These are phyloP conservation scores for Pichia phayaonensis DNA, from an alignment of 805 yeast species.

Conservation along the genomic window DNA sequence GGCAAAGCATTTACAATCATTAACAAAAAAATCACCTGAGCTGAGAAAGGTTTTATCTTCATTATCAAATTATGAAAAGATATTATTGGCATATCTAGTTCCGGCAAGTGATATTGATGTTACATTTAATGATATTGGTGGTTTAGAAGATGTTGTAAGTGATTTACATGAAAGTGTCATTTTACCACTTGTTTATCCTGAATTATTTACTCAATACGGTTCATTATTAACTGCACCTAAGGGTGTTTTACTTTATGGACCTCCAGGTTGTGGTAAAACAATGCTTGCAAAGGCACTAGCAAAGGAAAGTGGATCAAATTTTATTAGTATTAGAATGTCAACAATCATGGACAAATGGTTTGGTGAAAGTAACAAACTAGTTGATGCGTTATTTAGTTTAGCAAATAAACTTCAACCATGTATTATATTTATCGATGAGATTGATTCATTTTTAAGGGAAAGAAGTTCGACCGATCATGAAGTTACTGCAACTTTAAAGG, in stretches of 20 bases:
- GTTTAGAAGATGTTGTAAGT: slow-evolving; percentile 71
- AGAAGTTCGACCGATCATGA: slow-evolving; percentile 84
- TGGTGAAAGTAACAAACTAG: slow-evolving; percentile 91
- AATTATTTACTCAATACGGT: slow-evolving; percentile 61
- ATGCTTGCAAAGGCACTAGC: slow-evolving; percentile 96
- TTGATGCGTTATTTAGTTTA: slow-evolving; percentile 84
- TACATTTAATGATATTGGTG: slow-evolving; percentile 80
- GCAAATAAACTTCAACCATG: slow-evolving; percentile 91
- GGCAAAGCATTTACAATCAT: slow-evolving; percentile 45
- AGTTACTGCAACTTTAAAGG: slow-evolving; percentile 88
- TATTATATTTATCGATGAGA: slow-evolving; percentile 91
- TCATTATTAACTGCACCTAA: slow-evolving; percentile 79
- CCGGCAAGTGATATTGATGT: slow-evolving; percentile 78
- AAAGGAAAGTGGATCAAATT: slow-evolving; percentile 83
- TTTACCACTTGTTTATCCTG: slow-evolving; percentile 78
- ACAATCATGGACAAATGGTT: slow-evolving; percentile 96
- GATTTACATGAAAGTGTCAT: slow-evolving; percentile 85
- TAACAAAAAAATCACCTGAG: slow-evolving; percentile 54
- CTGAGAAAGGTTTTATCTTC: slow-evolving; percentile 43
- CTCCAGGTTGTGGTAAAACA: slow-evolving; percentile 98
- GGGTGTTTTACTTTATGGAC: slow-evolving; percentile 88
- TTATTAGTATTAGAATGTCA: slow-evolving; percentile 86
- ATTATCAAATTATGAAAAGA: slow-evolving; percentile 55
- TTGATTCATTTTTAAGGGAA: slow-evolving; percentile 87
- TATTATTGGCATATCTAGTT: slow-evolving; percentile 70